Conservation (phyloP, 495 filamentous ascomycete species). For the Cenococcum geophilum region DNA sequence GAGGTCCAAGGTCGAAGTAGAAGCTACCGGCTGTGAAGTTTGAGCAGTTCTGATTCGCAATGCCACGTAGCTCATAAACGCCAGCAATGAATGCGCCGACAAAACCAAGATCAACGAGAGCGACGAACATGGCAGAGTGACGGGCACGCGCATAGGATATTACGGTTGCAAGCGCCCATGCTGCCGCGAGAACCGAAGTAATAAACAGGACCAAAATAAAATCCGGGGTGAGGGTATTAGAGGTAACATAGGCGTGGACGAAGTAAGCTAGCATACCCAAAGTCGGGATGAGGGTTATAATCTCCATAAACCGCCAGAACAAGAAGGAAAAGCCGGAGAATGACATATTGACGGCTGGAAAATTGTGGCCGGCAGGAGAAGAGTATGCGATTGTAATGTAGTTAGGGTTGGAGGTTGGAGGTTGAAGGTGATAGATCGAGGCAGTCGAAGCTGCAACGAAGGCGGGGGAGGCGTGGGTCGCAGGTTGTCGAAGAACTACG, state of each 20-base stretch:
- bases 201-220: constrained; percentile 90
- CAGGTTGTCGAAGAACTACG: not conserved
- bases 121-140: constrained; percentile 67
- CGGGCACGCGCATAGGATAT: constrained; percentile 70
- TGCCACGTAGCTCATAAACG: constrained; percentile 68
- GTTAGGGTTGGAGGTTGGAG: not conserved
- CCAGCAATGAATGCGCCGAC: constrained; percentile 76
- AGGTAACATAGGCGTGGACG: constrained; percentile 63
- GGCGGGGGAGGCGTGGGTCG: not conserved
- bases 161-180: constrained; percentile 75
- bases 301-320: constrained; percentile 74
- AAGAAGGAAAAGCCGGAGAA: constrained; percentile 67
- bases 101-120: constrained; percentile 72
- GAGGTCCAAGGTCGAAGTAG: constrained; percentile 54
- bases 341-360: constrained; percentile 25
- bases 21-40: constrained; percentile 45
- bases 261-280: constrained; percentile 88
- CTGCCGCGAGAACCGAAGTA: constrained; percentile 68
- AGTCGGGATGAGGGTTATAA: constrained; percentile 79
- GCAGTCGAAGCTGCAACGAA: not conserved
- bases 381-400: not conserved
- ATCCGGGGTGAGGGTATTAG: constrained; percentile 66
- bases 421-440: not conserved
- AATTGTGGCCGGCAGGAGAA: not conserved
- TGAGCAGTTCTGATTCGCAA: constrained; percentile 60